Conservation (phyloP, 306 rosid species). For the Boehmeria nivea region DNA sequence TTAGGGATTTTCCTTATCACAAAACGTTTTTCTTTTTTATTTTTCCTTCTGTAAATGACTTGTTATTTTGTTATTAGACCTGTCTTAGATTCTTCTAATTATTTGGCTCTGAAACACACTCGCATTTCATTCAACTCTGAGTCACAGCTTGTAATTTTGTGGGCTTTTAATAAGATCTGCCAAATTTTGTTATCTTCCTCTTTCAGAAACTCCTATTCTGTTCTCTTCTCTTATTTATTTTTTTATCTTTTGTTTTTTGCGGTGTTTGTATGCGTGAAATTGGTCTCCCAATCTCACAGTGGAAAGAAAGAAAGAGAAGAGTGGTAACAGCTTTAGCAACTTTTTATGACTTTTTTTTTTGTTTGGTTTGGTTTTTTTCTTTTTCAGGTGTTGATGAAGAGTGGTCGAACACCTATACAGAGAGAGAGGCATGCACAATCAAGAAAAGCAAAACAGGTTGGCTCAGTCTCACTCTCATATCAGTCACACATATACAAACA, state of each 20-base stretch:
- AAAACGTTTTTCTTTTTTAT: too few species aligned
- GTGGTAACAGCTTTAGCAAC: constrained; percentile 49
- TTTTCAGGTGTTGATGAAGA: constrained; percentile 93
- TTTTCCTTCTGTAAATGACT: too few species aligned
- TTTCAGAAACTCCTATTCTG: constrained; percentile 13
- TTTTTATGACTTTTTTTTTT: constrained; percentile 50
- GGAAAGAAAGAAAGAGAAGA: constrained; percentile 32
- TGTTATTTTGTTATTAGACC: too few species aligned
- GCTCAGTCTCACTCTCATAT: background rate
- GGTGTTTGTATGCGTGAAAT: background rate
- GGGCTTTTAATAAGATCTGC: constrained; percentile 43
- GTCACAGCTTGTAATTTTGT: too few species aligned
- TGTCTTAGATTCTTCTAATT: too few species aligned
- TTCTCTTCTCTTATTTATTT: background rate
- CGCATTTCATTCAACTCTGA: too few species aligned
- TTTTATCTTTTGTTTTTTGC: constrained; percentile 10
- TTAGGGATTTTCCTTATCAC: constrained; percentile 23
- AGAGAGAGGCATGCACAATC: constrained; percentile 73
- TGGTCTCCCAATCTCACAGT: constrained; percentile 20
- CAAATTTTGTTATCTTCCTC: constrained; percentile 41
- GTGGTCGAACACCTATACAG: constrained; percentile 70
- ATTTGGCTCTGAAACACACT: too few species aligned
- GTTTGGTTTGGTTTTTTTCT: too few species aligned
- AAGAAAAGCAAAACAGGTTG: constrained; percentile 95
- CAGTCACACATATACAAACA: too few species aligned